These are phyloP conservation scores for Boletus eberwhitei DNA, from an alignment of 768 basidiomycete species.

Conservation along the genomic window DNA sequence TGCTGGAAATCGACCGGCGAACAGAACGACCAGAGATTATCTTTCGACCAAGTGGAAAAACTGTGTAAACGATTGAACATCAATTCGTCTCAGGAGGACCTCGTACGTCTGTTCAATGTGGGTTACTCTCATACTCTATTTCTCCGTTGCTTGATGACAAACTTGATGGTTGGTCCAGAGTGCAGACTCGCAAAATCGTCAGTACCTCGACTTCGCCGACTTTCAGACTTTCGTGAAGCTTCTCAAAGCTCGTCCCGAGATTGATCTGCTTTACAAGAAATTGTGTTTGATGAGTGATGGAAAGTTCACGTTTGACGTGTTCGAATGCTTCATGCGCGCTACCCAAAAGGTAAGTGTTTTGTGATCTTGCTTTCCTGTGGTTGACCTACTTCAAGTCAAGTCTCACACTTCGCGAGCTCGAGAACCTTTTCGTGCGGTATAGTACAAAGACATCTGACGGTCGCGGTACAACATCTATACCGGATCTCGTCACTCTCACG, in stretches of 20 bases:
- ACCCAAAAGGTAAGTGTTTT: conserved; percentile 45
- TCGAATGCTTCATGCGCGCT: conserved; percentile 49
- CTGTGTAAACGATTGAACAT: conserved; percentile 72
- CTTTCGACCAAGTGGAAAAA: conserved; percentile 68
- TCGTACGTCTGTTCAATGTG: conserved; percentile 60
- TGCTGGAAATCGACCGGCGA: conserved; percentile 77
- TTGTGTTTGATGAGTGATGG: conserved; percentile 34
- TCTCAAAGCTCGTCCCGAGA: conserved; percentile 81
- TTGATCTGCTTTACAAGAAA: conserved; percentile 60
- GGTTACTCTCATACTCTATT: not conserved
- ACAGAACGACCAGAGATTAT: conserved; percentile 56
- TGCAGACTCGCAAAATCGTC: conserved; percentile 54
- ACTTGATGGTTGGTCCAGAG: conserved; percentile 39
- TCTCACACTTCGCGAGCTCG: conserved; percentile 33
- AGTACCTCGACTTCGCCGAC: conserved; percentile 69
- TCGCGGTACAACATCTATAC: not conserved
- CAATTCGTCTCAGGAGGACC: conserved; percentile 49
- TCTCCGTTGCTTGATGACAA: not conserved
- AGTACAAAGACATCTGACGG: conserved; percentile 11
- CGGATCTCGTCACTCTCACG: conserved; percentile 10
- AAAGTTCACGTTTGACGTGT: conserved; percentile 36
- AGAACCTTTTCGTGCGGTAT: conserved; percentile 37
- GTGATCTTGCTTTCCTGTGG: not conserved
- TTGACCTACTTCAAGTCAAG: conserved; percentile 32
- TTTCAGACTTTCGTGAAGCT: conserved; percentile 82